Evolutionary conservation across 2,329 filamentous ascomycete species (phyloP).

Genomic region (Raffaelea deltoideospora): DNA sequence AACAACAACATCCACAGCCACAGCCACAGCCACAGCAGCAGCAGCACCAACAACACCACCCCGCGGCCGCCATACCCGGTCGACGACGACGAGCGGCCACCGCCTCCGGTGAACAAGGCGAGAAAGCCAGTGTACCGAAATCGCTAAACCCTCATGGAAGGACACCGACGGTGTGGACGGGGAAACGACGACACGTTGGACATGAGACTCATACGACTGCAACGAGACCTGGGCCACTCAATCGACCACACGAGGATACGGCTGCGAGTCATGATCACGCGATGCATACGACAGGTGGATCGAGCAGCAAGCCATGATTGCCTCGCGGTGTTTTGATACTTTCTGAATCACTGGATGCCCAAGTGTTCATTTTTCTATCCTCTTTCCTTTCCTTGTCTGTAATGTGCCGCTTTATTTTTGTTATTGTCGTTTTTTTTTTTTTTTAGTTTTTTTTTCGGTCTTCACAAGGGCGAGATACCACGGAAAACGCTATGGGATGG

Average conservation of each 20-base stretch:
- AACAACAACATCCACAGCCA: slow-evolving; percentile 8
- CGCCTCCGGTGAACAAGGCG: slow-evolving; percentile 72
- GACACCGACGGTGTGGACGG: slow-evolving; percentile 1
- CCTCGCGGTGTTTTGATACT: too few relatives aligned
- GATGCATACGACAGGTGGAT: too few relatives aligned
- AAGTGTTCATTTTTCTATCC: neutral
- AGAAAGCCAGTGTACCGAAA: slow-evolving; percentile 58
- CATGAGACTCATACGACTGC: too few relatives aligned
- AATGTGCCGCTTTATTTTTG: neutral
- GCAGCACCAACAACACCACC: slow-evolving; percentile 20
- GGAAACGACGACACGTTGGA: too few relatives aligned
- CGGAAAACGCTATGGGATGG: too few relatives aligned
- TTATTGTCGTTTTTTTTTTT: neutral
- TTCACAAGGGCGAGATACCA: too few relatives aligned
- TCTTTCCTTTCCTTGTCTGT: neutral
- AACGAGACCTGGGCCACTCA: too few relatives aligned
- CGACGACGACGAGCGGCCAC: slow-evolving; percentile 65
- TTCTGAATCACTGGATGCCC: neutral
- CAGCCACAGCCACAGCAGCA: slow-evolving; percentile 11
- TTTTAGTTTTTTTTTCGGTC: neutral
- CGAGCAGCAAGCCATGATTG: too few relatives aligned
- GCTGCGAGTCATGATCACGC: too few relatives aligned
- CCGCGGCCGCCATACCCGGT: slow-evolving; percentile 60
- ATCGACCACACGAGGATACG: too few relatives aligned
- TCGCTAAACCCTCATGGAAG: slow-evolving; percentile 2